Base-by-base conservation (phyloP, 2,329 filamentous ascomycete genomes). In the Moelleriella libera region DNA sequence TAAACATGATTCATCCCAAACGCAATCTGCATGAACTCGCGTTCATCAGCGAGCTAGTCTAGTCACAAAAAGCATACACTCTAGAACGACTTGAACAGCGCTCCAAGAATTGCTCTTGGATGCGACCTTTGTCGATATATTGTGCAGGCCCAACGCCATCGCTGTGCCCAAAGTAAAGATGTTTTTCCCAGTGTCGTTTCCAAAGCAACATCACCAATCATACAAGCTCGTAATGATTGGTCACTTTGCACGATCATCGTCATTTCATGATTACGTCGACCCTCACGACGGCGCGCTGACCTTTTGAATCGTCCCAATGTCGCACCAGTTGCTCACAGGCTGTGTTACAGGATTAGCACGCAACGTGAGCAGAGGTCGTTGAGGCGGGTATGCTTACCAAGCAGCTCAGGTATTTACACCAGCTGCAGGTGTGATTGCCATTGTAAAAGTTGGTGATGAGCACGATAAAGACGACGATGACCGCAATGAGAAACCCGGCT, bases 321-420 rank as follows among this genome's bases (percentile, higher is more conserved):
- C 74, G 57, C 82, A 85, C 82, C 82, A 85, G 55, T 79, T 70
- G 52, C 74, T 83, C 47, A 85, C 70, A 49, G 77, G 75, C 78
- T 82, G 47, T 30, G 40, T 6, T 43, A 2, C 34, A 6, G 11
- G 29, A 39, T 50, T 47, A 50, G 47, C 39, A 45, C 34, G 12
- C 29, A n/a, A 30, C 32, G 12, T 2, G 12, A 3, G 5, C 11
- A 2, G 6, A 37, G 12, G 12, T 40, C 10, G 40, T 34, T n/a
- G 8, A 4, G 11, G 30, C 3, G 14, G 32, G 8, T 12, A 8
- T 28, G 82, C 87, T 78, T 70, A 92, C 87, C 68, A 98, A 68
- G 61, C 92, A 98, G 63, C 85, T 94, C 56, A 98, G 67, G 59
- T 94, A 92, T 70, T 94, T 92, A 72, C 92, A 98, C 92, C 92